phyloP scores from a whole-genome alignment of 495 filamentous ascomycete genomes.

The Copromyces sp. region DNA sequence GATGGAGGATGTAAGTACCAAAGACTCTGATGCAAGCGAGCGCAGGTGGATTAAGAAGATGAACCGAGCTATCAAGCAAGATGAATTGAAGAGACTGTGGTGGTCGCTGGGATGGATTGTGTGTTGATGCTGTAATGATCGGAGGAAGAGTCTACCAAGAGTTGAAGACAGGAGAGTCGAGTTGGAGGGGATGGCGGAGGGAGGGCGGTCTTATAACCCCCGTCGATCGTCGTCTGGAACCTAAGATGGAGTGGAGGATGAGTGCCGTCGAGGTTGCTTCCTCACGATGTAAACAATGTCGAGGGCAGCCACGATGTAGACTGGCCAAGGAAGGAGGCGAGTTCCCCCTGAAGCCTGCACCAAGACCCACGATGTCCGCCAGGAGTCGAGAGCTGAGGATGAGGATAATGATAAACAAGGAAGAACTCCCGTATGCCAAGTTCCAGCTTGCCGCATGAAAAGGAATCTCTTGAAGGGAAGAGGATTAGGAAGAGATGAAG shows the following conservation, averaged over 20 bases:
- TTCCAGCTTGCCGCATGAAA: neutral
- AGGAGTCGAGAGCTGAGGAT: neutral
- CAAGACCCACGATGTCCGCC: neutral
- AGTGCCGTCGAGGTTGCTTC: neutral
- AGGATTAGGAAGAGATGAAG: neutral
- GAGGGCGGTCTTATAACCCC: neutral
- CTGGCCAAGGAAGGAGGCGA: neutral
- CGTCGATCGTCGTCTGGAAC: neutral
- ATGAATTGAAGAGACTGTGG: constrained; percentile 39
- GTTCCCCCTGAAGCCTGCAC: neutral
- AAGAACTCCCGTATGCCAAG: neutral
- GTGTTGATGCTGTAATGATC: constrained; percentile 44
- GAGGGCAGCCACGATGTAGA: neutral
- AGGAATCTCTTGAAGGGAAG: neutral
- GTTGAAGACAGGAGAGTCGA: constrained; percentile 27
- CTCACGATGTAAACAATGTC: constrained; percentile 3
- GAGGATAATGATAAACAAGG: neutral
- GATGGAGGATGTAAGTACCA: constrained; percentile 33
- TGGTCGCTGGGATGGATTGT: constrained; percentile 26
- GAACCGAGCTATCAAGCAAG: constrained; percentile 46
- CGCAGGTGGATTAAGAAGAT: constrained; percentile 38
- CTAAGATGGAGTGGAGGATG: neutral
- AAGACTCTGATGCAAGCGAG: constrained; percentile 42
- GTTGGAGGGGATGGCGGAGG: neutral
- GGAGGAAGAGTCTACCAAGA: constrained; percentile 34